Base-by-base conservation (phyloP, 768 basidiomycete genomes). In the Pleurotus tuber-regium region DNA sequence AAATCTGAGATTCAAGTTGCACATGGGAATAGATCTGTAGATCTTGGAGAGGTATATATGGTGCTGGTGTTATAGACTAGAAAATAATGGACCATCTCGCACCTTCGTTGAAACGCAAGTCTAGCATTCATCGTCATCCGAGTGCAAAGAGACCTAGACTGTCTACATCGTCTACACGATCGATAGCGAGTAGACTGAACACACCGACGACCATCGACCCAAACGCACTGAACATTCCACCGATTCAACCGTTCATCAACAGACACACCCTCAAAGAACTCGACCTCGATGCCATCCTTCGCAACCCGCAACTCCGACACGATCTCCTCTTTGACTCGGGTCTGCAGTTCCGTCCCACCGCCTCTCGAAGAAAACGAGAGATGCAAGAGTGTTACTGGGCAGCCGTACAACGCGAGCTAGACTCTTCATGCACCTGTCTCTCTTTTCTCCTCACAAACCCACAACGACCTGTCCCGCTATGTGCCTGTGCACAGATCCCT, bases 281-380 rank as follows among this genome's bases (percentile, higher is more conserved):
- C 44, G 92, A 97, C 65, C 73, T 96, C 16, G 81, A 86, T 52
- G 82, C 86, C 48, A 93, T 96, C 59, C 76, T 96, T 51, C 82
- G 89, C 42, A 93, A 93, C 66, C 90, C 92, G 19, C 92, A 94
- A 64, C 85, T 96, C 53, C 88, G 94, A 28, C 92, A 96, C 59
- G 92, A 95, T 68, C 77, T 95, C 54, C 80, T 95, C 58, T 94
- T 95, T 57, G 93, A 96, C 56, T 78, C 89, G 14, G 84, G 85
- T 12, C 72, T 92, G 11, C 89, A 92, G 65, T 92, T 92, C 67
- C 80, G 87, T 36, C 88, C 89, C 9, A 84, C 85, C 1, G 77
- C 79, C n/a, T 82, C 82, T 56, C 81, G 85, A 33, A 81, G 85
- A 52, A 92, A 92, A 65, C 73, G 71, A 65, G 82, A 85, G 43